Evolutionary conservation across 2,329 filamentous ascomycete genomes (phyloP).

Genomic region (Zasmidium citrigriseum): DNA sequence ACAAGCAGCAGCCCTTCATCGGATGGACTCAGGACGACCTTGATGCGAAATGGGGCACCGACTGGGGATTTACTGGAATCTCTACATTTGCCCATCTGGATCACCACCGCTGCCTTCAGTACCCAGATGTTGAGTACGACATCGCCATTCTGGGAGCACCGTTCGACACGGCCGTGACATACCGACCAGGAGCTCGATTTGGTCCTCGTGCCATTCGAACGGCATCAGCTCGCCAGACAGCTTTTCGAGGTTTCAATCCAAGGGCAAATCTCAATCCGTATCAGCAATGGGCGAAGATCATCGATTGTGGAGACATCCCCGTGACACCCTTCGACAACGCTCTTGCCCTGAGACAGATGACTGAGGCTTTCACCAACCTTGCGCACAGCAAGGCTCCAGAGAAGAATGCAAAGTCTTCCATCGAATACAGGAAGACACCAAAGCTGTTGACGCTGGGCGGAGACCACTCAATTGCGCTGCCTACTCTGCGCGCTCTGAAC

Average conservation of each 20-base stretch:
- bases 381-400: constrained; percentile 44
- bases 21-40: constrained; percentile 31
- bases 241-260: constrained; percentile 79
- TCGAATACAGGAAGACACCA: constrained; percentile 45
- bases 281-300: constrained; percentile 71
- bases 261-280: constrained; percentile 84
- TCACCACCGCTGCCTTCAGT: constrained; percentile 50
- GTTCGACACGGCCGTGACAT: constrained; percentile 66
- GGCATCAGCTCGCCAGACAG: constrained; percentile 77
- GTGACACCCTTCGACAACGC: constrained; percentile 84
- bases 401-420: constrained; percentile 38
- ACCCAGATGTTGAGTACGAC: constrained; percentile 46
- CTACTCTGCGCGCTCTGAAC: constrained; percentile 52
- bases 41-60: constrained; percentile 32
- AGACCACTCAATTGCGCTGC: constrained; percentile 53
- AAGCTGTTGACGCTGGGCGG: constrained; percentile 52
- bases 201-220: constrained; percentile 85
- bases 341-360: constrained; percentile 81
- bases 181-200: constrained; percentile 62
- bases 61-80: constrained; percentile 38
- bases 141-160: constrained; percentile 82
- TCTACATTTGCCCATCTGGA: constrained; percentile 48
- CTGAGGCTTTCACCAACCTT: constrained; percentile 73
- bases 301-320: constrained; percentile 91
- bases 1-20: constrained; percentile 23